Evolutionary conservation across 495 filamentous ascomycete species (phyloP).

Genomic region (Neurospora sp.): DNA sequence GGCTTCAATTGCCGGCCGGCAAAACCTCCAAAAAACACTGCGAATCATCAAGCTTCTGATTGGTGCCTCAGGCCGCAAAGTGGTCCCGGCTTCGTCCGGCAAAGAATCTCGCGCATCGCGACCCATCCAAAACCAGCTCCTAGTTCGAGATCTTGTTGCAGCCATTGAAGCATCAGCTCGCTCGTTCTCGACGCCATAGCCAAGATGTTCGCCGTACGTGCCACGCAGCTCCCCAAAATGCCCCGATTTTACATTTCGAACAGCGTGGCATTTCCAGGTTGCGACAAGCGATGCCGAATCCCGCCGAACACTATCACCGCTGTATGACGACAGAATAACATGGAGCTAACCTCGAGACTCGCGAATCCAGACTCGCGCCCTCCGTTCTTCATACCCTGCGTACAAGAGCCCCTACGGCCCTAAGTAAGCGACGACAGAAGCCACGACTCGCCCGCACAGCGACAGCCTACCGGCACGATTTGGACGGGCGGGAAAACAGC

Average conservation of each 20-base stretch:
- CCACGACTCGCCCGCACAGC: background rate
- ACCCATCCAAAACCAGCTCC: conserved; percentile 12
- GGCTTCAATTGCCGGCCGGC: background rate
- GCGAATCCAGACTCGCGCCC: conserved; percentile 24
- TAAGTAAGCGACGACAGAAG: conserved; percentile 31
- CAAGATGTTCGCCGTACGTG: conserved; percentile 36
- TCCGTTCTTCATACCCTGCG: conserved; percentile 17
- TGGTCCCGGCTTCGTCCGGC: conserved; percentile 23
- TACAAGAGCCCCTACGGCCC: conserved; percentile 43
- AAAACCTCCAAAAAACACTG: background rate
- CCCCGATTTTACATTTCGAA: background rate
- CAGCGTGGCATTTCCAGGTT: background rate
- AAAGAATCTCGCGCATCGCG: conserved; percentile 24
- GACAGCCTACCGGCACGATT: background rate
- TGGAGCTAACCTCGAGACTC: conserved; percentile 10
- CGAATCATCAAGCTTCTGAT: background rate
- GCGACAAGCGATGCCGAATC: background rate
- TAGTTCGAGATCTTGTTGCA: conserved; percentile 8
- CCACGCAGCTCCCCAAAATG: background rate
- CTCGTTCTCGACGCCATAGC: conserved; percentile 8
- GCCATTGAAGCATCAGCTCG: conserved; percentile 25
- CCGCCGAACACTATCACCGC: background rate
- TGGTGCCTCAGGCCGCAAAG: conserved; percentile 14
- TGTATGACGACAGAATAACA: conserved; percentile 6
- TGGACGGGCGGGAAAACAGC: background rate